Conservation (phyloP, 352 stramenopile species). For the Globisporangium mamillatum region DNA sequence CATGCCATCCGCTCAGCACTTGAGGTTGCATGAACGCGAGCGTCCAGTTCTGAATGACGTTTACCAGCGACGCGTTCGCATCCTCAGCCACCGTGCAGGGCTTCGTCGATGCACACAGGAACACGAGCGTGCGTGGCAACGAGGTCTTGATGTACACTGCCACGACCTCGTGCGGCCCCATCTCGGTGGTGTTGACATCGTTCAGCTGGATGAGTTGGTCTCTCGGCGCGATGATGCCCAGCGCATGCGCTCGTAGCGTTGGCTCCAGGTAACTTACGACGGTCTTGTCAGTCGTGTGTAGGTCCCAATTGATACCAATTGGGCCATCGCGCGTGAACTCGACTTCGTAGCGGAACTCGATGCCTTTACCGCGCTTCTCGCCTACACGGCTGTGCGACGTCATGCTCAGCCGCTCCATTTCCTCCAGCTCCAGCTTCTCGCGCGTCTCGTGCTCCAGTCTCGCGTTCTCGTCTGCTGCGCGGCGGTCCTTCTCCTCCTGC, state of each 20-base stretch:
- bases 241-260: conserved; percentile 37
- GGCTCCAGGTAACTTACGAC: conserved; percentile 62
- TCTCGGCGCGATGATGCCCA: conserved; percentile 45
- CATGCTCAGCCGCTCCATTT: conserved; percentile 50
- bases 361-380: conserved; percentile 37
- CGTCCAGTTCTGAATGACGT: conserved; percentile 46
- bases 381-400: conserved; percentile 41
- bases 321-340: conserved; percentile 49
- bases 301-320: conserved; percentile 73
- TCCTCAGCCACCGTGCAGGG: conserved; percentile 8
- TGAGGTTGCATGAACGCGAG: conserved; percentile 41
- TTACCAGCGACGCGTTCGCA: not conserved
- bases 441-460: conserved; percentile 28
- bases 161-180: conserved; percentile 52
- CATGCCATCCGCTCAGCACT: conserved; percentile 45
- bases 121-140: conserved; percentile 53
- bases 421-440: conserved; percentile 37
- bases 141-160: conserved; percentile 40
- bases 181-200: conserved; percentile 53
- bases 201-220: conserved; percentile 71
- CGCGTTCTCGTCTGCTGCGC: conserved; percentile 31
- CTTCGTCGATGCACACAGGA: conserved; percentile 28
- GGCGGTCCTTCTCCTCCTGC: conserved; percentile 33
- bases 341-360: conserved; percentile 69
- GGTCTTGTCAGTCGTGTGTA: conserved; percentile 42